Percentiles rank a stretch among this genome's conserved stretches.
Conservation (phyloP, 306 rosid genomes). For the Dicorynia guianensis region DNA sequence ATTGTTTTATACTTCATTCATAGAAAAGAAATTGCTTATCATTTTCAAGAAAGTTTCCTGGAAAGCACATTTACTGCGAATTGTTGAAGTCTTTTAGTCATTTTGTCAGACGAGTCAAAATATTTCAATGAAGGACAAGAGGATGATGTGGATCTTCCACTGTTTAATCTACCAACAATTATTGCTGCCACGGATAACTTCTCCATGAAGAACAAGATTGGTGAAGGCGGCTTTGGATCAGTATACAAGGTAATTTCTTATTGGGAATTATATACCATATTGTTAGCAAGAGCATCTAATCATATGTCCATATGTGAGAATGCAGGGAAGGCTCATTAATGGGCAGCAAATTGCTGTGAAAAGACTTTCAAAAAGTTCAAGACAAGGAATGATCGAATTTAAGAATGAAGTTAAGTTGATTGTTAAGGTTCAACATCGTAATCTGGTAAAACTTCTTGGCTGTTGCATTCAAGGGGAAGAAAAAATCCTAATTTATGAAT, state of each 20-base stretch:
- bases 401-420: conserved; percentile 42
- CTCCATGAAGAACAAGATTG: neutral
- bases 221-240: conserved; percentile 37
- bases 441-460: conserved; percentile 48
- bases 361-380: conserved; percentile 30
- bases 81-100: too few relatives aligned
- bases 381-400: conserved; percentile 30
- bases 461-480: conserved; percentile 40
- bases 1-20: neutral
- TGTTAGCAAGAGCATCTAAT: neutral
- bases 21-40: neutral
- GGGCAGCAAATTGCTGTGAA: conserved; percentile 45
- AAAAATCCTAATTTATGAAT: conserved; percentile 5
- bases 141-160: too few relatives aligned
- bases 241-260: conserved; percentile 30
- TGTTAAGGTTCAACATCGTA: conserved; percentile 40
- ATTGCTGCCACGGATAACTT: conserved; percentile 34
- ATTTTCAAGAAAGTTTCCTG: too few relatives aligned
- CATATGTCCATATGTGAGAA: neutral
- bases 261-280: neutral
- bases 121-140: too few relatives aligned
- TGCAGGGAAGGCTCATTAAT: conserved; percentile 38
- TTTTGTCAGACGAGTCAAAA: too few relatives aligned
- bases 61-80: too few relatives aligned
- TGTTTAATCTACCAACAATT: too few relatives aligned